phyloP scores from a whole-genome alignment of 1,284 basidiomycete species.

The Porodaedalea pini region DNA sequence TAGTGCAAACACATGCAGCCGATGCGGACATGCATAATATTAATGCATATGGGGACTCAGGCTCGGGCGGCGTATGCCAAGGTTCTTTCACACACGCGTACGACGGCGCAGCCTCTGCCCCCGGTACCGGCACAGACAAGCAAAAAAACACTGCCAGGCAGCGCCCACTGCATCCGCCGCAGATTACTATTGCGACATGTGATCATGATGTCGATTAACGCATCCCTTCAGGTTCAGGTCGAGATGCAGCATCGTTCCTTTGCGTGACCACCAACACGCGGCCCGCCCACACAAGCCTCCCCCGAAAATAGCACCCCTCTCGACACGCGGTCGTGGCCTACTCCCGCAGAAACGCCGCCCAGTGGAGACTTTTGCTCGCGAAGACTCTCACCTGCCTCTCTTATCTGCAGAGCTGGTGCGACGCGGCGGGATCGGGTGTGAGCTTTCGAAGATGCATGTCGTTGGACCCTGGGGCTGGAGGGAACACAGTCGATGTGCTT shows the following conservation, averaged over 20 bases:
- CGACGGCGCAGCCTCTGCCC: not conserved
- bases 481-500: not conserved
- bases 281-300: not conserved
- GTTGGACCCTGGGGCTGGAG: not conserved
- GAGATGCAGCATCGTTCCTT: not conserved
- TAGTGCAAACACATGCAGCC: too few relatives aligned
- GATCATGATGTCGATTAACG: not conserved
- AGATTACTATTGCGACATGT: not conserved
- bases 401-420: not conserved
- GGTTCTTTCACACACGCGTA: not conserved
- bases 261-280: not conserved
- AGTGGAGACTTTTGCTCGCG: not conserved
- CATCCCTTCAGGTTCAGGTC: not conserved
- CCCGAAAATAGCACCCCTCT: not conserved
- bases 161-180: not conserved
- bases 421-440: not conserved
- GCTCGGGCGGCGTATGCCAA: not conserved
- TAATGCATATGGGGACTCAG: not conserved
- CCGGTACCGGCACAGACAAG: not conserved
- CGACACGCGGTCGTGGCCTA: not conserved
- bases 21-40: too few relatives aligned
- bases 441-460: not conserved
- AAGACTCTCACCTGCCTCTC: not conserved
- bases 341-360: slow-evolving; percentile 14
- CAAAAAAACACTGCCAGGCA: not conserved